Conservation (phyloP, 108 stramenopile genomes). For the Fragilaria radians region DNA sequence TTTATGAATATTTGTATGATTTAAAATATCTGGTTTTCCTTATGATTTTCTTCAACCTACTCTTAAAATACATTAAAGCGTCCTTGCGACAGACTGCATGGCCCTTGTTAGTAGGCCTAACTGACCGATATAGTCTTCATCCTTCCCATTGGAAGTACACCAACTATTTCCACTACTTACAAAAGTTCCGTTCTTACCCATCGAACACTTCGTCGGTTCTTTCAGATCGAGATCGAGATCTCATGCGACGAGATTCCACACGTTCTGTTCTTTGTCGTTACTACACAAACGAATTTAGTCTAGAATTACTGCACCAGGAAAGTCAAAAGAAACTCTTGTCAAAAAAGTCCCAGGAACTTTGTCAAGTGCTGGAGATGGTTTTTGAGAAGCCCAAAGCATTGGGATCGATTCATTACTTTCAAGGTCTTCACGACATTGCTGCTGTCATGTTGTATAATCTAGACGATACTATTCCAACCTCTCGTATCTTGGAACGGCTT, state of each 20-base stretch:
- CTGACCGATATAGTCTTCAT: not conserved
- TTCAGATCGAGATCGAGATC: constrained; percentile 4
- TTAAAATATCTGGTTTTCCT: too few relatives aligned
- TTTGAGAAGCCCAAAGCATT: not conserved
- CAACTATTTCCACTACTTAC: too few relatives aligned
- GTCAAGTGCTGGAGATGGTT: not conserved
- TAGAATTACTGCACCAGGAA: not conserved
- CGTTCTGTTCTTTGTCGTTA: constrained; percentile 31
- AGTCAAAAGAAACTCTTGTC: not conserved
- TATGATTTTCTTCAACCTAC: too few relatives aligned
- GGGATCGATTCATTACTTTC: constrained; percentile 26
- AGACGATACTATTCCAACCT: not conserved
- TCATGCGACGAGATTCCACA: constrained; percentile 29
- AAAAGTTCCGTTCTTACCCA: too few relatives aligned
- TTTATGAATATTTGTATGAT: too few relatives aligned
- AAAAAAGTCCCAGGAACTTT: not conserved
- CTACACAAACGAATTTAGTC: not conserved
- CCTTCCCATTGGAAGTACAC: too few relatives aligned
- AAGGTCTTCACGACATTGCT: constrained; percentile 44
- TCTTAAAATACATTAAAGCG: too few relatives aligned
- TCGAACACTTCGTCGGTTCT: too few relatives aligned
- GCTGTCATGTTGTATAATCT: constrained; percentile 37
- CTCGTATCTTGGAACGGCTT: not conserved
- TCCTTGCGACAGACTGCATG: not conserved
- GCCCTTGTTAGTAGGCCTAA: not conserved